Base-by-base conservation (phyloP, 768 basidiomycete species). In the Podaxis sp. region DNA sequence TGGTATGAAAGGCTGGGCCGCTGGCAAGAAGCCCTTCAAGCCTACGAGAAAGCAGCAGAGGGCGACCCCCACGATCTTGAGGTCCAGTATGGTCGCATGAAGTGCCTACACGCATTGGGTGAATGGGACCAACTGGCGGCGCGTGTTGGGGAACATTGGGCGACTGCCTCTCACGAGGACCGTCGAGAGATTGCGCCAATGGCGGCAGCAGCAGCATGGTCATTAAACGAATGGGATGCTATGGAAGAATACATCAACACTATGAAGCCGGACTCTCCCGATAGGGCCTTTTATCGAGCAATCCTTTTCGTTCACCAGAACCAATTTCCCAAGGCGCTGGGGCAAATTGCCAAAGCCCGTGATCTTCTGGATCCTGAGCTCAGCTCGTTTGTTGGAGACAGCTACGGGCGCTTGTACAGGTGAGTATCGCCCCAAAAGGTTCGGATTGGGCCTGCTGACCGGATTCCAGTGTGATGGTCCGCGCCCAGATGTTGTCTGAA, bases 341-440 rank as follows among this genome's bases (percentile, higher is more conserved):
- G 82, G 57, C 94, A 98, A 64, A 96, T 99, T 70, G 88, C 90
- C 40, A 93, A 90, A 70, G 96, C 97, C 29, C 87, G 97, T 40
- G 97, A 98, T 71, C 78, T 94, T 25, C 79, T 98, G 38, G 94
- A 98, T 71, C 89, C 91, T 0, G 96, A 98, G 70, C 77, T 99
- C 41, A 93, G 88, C 0, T 91, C 93, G 0, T 86, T 98, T 67
- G 92, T 95, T 15, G 93, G 94, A 50, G 97, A 98, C 75, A 93
- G 93, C 60, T 98, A 98, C 77, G 94, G 93, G n/a, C 86, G 96
- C 38, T 93, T 95, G 1, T 98, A 98, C 75, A 94, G 94, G 96
- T 96, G 67, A 76, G 85, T 73, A 9, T 17, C 25, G 53, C 56
- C 15, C n/a, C 46, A 29, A 43, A 52, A 50, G 33, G 57, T 50